Percentiles rank a stretch among this genome's conserved stretches.
Conservation (phyloP, 805 yeast species). For the Spathaspora gorwiae region DNA sequence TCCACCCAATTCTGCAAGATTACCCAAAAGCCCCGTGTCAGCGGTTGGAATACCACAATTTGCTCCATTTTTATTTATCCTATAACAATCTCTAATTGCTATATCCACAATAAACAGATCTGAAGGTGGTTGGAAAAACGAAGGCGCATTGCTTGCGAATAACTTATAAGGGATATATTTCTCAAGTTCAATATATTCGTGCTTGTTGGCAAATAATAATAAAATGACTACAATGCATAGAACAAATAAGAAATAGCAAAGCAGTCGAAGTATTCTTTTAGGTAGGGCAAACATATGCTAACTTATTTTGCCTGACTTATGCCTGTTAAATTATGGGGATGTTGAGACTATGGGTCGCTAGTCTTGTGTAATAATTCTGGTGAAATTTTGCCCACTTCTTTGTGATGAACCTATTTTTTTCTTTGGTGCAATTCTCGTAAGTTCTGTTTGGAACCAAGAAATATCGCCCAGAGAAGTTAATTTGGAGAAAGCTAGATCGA, state of each 20-base stretch:
- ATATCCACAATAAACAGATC: slow-evolving; percentile 39
- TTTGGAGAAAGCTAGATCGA: too few relatives aligned
- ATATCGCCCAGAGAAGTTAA: too few relatives aligned
- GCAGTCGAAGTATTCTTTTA: slow-evolving; percentile 26
- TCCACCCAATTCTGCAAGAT: slow-evolving; percentile 19
- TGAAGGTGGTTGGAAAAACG: slow-evolving; percentile 39
- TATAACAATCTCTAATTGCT: slow-evolving; percentile 28
- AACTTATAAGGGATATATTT: slow-evolving; percentile 25
- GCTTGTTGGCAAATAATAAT: slow-evolving; percentile 36
- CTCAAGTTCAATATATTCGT: slow-evolving; percentile 24
- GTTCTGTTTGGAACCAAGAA: too few relatives aligned
- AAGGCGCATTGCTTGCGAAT: slow-evolving; percentile 23
- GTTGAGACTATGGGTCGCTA: too few relatives aligned
- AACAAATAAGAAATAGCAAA: slow-evolving; percentile 16
- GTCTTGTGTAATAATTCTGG: too few relatives aligned
- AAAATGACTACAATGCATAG: slow-evolving; percentile 16
- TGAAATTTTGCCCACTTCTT: too few relatives aligned
- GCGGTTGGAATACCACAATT: slow-evolving; percentile 24
- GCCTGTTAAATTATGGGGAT: too few relatives aligned
- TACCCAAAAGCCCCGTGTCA: slow-evolving; percentile 21
- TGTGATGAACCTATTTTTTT: too few relatives aligned
- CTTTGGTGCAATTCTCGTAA: too few relatives aligned
- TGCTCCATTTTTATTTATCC: slow-evolving; percentile 14
- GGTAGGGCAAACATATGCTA: slow-evolving; percentile 23
- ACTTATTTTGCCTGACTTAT: too few relatives aligned